A percentile compares a stretch with the other conserved stretches of the same genome.
These are phyloP conservation scores for Aspergillus ruber DNA, from an alignment of 2,329 filamentous ascomycete genomes.

Conservation along the genomic window DNA sequence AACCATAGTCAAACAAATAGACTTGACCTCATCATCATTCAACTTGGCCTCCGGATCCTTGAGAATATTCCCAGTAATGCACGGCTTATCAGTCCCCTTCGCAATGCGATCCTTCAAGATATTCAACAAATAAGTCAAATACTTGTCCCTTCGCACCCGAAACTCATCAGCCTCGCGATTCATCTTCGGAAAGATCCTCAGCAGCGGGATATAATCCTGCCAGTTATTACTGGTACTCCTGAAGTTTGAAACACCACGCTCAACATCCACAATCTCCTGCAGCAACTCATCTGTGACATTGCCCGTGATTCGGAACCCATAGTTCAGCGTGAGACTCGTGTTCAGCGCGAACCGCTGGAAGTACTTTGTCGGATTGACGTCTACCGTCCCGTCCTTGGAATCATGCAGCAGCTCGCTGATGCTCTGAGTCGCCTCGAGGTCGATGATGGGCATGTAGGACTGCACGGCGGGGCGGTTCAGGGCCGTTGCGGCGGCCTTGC, in stretches of 20 bases:
- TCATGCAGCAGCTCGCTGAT: slow-evolving; percentile 66
- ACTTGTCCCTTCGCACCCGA: slow-evolving; percentile 61
- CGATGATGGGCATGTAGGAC: slow-evolving; percentile 75
- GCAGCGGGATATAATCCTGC: slow-evolving; percentile 74
- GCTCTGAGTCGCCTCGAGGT: slow-evolving; percentile 65
- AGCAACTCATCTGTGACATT: slow-evolving; percentile 62
- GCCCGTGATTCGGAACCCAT: slow-evolving; percentile 68
- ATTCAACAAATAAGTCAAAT: slow-evolving; percentile 53
- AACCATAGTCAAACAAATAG: slow-evolving; percentile 76
- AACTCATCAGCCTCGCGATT: slow-evolving; percentile 60
- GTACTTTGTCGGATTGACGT: slow-evolving; percentile 66
- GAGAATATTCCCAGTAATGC: slow-evolving; percentile 63
- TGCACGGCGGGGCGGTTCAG: slow-evolving; percentile 70
- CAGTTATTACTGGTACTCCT: slow-evolving; percentile 75
- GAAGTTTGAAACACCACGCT: slow-evolving; percentile 69
- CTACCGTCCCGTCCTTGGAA: slow-evolving; percentile 53
- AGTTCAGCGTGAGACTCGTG: slow-evolving; percentile 70
- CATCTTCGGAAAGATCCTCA: slow-evolving; percentile 58
- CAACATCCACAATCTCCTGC: slow-evolving; percentile 67
- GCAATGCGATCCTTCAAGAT: slow-evolving; percentile 57
- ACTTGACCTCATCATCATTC: slow-evolving; percentile 67
- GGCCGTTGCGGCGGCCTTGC: slow-evolving; percentile 72
- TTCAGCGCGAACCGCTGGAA: slow-evolving; percentile 72
- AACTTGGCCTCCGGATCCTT: slow-evolving; percentile 65
- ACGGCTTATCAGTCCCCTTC: slow-evolving; percentile 60